A percentile compares a stretch with the other conserved stretches of the same genome.
These are phyloP conservation scores for Saussurea involucrata DNA, from an alignment of 129 eudicot species.

Conservation along the genomic window DNA sequence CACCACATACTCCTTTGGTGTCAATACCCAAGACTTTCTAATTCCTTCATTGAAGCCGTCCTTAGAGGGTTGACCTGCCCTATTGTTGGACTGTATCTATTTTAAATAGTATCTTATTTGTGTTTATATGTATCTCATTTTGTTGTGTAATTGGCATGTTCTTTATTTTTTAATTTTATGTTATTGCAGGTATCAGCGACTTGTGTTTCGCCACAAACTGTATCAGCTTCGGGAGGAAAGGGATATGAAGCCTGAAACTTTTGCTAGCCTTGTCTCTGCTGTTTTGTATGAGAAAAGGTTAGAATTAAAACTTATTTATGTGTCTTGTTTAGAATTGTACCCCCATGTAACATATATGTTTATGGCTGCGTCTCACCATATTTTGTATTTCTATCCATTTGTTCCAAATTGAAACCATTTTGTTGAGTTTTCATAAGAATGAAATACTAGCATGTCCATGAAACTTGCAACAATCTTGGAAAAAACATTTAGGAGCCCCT, in stretches of 20 bases:
- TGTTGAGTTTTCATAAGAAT: neutral
- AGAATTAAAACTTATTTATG: conserved; percentile 12
- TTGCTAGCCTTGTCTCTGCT: conserved; percentile 97
- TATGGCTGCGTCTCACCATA: neutral
- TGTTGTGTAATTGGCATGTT: neutral
- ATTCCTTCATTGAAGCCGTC: neutral
- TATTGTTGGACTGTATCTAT: neutral
- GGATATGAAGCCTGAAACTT: conserved; percentile 96
- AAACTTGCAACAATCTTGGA: neutral
- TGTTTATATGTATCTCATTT: neutral
- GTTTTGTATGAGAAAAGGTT: conserved; percentile 91
- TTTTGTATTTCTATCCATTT: neutral
- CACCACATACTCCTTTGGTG: neutral
- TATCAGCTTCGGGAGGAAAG: conserved; percentile 94
- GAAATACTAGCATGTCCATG: neutral
- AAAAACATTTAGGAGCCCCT: neutral
- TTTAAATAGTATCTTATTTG: neutral
- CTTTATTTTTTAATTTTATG: conserved; percentile 3
- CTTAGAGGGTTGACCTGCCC: neutral
- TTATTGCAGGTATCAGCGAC: conserved; percentile 73
- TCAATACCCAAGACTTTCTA: neutral
- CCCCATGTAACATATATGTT: neutral
- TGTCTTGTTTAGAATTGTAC: neutral
- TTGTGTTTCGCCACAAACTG: conserved; percentile 83
- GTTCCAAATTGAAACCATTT: neutral